phyloP scores from a whole-genome alignment of 371 early-diverging fungal genomes.

The Mortierella sp. region DNA sequence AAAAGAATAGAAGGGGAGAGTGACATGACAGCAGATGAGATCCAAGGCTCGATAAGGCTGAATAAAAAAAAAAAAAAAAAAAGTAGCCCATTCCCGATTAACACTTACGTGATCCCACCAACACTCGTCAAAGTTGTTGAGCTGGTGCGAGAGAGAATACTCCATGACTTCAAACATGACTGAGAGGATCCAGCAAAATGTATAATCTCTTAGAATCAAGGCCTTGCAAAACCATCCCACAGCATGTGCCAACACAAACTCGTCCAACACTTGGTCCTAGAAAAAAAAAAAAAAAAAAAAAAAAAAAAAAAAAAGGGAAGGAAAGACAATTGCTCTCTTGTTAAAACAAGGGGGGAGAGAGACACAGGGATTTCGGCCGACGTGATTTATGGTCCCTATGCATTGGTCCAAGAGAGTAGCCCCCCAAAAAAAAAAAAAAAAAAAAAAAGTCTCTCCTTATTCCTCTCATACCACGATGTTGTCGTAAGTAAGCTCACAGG shows the following conservation, averaged over 20 bases:
- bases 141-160: conserved; percentile 91
- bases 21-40: neutral
- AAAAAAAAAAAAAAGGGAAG: neutral
- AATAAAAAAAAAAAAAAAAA: neutral
- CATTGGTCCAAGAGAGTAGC: too few species aligned
- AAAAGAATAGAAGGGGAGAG: neutral
- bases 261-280: conserved; percentile 80
- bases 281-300: conserved; percentile 5
- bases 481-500: conserved; percentile 77
- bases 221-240: conserved; percentile 94
- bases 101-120: conserved; percentile 96
- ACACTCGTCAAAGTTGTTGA: conserved; percentile 96
- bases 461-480: conserved; percentile 68
- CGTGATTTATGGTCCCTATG: too few species aligned
- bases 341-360: too few species aligned
- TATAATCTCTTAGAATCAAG: conserved; percentile 88
- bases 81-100: neutral
- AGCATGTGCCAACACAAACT: conserved; percentile 91
- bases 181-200: conserved; percentile 93
- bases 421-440: too few species aligned
- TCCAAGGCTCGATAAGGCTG: neutral
- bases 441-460: too few species aligned
- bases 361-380: too few species aligned
- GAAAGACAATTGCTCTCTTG: too few species aligned
- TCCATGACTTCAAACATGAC: conserved; percentile 93